Percentiles rank a stretch among this genome's conserved stretches.
These are phyloP conservation scores for Candida khao-thaluensis DNA, from an alignment of 805 yeast genomes.

Conservation along the genomic window DNA sequence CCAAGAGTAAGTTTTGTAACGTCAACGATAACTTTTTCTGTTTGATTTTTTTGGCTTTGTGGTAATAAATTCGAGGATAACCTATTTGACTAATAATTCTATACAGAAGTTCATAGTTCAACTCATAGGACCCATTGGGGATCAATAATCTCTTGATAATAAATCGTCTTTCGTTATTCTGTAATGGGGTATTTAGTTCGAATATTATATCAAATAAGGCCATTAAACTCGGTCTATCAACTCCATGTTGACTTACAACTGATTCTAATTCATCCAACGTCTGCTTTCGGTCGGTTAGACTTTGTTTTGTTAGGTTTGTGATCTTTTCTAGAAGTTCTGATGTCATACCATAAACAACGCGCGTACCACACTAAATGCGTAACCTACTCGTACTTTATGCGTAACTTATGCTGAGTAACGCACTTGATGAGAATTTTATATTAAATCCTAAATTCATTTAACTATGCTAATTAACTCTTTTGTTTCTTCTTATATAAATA, in stretches of 20 bases:
- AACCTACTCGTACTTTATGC: too few species aligned
- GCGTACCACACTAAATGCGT: too few species aligned
- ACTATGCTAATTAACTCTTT: too few species aligned
- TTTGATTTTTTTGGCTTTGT: constrained; percentile 14
- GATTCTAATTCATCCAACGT: constrained; percentile 1
- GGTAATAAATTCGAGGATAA: constrained; percentile 18
- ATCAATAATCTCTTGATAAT: constrained; percentile 12
- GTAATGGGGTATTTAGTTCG: constrained; percentile 7
- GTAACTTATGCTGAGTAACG: too few species aligned
- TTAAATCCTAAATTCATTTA: too few species aligned
- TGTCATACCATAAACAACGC: neutral
- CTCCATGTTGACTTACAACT: neutral
- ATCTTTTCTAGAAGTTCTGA: neutral
- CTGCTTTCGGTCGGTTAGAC: neutral
- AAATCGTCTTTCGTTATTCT: constrained; percentile 14
- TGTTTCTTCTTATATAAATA: too few species aligned
- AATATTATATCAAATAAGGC: constrained; percentile 14
- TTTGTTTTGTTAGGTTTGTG: neutral
- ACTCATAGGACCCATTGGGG: constrained; percentile 12
- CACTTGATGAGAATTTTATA: too few species aligned
- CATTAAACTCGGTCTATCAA: constrained; percentile 1
- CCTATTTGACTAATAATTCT: constrained; percentile 14
- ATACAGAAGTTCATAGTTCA: constrained; percentile 10
- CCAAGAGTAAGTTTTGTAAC: constrained; percentile 21
- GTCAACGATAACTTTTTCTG: constrained; percentile 15